Evolutionary conservation across 257 asterid species (phyloP).

Genomic region (Penstemon davidsonii): DNA sequence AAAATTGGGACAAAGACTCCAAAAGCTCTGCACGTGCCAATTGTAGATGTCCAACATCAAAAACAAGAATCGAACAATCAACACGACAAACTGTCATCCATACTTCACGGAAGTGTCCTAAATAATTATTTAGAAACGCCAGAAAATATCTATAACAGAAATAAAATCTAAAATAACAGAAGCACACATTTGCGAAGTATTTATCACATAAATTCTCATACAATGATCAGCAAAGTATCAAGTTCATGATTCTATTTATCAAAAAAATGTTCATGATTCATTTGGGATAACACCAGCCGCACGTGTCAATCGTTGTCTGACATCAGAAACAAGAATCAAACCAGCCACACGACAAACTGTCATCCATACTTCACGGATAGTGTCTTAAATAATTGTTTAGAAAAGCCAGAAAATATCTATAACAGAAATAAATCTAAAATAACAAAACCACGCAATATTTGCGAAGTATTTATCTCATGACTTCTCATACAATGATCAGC

Average conservation of each 20-base stretch:
- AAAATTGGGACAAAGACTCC: neutral
- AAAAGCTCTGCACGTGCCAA: neutral
- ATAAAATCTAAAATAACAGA: neutral
- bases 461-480: neutral
- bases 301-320: neutral
- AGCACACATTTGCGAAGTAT: neutral
- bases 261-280: neutral
- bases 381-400: too few species aligned
- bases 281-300: neutral
- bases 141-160: neutral
- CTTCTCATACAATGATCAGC: neutral
- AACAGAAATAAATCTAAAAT: neutral
- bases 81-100: neutral
- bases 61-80: neutral
- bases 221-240: neutral
- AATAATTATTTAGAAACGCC: neutral
- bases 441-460: neutral
- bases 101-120: neutral
- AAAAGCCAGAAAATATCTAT: neutral
- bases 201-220: neutral
- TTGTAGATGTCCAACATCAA: neutral
- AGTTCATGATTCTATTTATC: neutral
- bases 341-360: neutral
- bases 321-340: neutral
- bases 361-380: neutral